A percentile compares a stretch with the other conserved stretches of the same genome.
These are phyloP conservation scores for Saccharomyces cerevisiae DNA, from an alignment of 805 yeast genomes.

Conservation along the genomic window DNA sequence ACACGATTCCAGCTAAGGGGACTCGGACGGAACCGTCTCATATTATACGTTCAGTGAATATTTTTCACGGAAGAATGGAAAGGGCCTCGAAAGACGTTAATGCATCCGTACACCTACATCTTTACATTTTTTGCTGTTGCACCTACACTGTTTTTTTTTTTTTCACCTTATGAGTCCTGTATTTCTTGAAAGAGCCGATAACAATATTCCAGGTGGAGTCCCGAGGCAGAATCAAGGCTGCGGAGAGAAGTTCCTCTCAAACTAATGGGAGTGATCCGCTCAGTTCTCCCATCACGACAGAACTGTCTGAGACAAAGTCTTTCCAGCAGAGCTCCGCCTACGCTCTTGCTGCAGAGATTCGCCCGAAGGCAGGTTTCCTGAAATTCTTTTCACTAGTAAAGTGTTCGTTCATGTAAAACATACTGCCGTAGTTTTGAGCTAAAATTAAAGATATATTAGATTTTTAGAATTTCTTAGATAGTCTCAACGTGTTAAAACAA, in stretches of 20 bases:
- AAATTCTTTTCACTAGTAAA: neutral
- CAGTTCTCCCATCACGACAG: neutral
- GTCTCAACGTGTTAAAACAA: conserved; percentile 8
- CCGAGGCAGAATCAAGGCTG: neutral
- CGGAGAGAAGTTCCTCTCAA: neutral
- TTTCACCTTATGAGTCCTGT: neutral
- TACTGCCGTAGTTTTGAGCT: neutral
- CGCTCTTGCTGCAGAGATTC: neutral
- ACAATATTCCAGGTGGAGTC: neutral
- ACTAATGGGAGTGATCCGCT: neutral
- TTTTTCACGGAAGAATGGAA: neutral
- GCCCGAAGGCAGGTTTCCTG: neutral
- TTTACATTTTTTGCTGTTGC: neutral
- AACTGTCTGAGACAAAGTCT: neutral
- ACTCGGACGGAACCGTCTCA: neutral
- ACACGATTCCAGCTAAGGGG: neutral
- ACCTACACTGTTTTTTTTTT: neutral
- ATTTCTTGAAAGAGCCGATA: neutral
- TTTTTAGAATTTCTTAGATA: neutral
- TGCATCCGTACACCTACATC: neutral
- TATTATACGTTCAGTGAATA: neutral
- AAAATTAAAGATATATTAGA: neutral
- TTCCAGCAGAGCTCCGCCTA: neutral
- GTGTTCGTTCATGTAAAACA: neutral
- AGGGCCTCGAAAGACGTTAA: neutral